Conservation (phyloP, 805 yeast species). For the Barnettozyma siamensis region DNA sequence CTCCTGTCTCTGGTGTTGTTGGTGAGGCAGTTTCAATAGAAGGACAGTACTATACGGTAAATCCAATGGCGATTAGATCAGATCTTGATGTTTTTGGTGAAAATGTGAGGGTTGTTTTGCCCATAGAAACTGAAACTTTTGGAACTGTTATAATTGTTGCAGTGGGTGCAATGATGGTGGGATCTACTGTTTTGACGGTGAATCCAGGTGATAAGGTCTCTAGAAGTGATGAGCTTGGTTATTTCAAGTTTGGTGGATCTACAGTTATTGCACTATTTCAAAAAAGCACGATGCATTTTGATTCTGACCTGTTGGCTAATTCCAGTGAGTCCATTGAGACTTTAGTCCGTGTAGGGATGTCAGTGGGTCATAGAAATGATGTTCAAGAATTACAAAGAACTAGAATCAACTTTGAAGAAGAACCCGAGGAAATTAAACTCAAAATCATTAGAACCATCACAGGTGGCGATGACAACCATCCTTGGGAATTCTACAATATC, state of each 20-base stretch:
- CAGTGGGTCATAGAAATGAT: conserved; percentile 69
- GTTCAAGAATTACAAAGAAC: conserved; percentile 44
- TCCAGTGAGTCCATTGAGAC: conserved; percentile 73
- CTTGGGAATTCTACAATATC: conserved; percentile 25
- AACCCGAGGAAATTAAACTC: conserved; percentile 40
- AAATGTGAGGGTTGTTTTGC: conserved; percentile 72
- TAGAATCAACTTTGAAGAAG: conserved; percentile 39
- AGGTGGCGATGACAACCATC: conserved; percentile 37
- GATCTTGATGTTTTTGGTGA: conserved; percentile 90
- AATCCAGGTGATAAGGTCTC: conserved; percentile 49
- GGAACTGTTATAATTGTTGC: conserved; percentile 75
- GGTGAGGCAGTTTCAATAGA: conserved; percentile 63
- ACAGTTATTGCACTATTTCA: conserved; percentile 70
- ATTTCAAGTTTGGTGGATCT: conserved; percentile 94
- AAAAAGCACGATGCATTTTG: conserved; percentile 47
- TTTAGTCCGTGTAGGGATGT: conserved; percentile 82
- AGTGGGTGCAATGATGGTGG: conserved; percentile 99
- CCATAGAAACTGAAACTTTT: conserved; percentile 69
- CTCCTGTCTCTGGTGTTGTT: conserved; percentile 73
- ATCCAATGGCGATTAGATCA: conserved; percentile 94
- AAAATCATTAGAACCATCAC: conserved; percentile 53
- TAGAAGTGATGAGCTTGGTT: conserved; percentile 84
- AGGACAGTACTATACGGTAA: conserved; percentile 93
- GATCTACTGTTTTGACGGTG: conserved; percentile 73
- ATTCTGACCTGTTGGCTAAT: conserved; percentile 65